These are phyloP conservation scores for Monilinia fructigena DNA, from an alignment of 2,329 filamentous ascomycete genomes.

Conservation along the genomic window DNA sequence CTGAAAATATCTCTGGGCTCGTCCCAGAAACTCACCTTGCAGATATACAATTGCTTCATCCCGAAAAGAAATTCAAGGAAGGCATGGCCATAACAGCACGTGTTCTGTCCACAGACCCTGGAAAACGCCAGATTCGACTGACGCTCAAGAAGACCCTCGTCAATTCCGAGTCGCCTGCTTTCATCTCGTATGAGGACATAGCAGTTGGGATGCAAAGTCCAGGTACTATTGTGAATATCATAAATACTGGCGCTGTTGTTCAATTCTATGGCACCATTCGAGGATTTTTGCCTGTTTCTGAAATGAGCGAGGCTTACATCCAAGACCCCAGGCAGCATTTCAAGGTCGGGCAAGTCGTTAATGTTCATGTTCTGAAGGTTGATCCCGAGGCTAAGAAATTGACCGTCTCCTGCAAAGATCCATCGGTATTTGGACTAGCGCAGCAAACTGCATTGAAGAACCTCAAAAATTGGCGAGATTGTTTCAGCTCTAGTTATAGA, in stretches of 20 bases:
- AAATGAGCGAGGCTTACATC: conserved; percentile 98
- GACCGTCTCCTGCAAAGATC: conserved; percentile 90
- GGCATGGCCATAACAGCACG: conserved; percentile 81
- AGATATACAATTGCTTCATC: conserved; percentile 83
- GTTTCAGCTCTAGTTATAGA: conserved; percentile 79
- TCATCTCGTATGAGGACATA: conserved; percentile 75
- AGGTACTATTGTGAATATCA: conserved; percentile 82
- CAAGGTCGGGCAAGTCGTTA: conserved; percentile 84
- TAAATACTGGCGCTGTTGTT: conserved; percentile 77
- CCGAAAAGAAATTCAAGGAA: conserved; percentile 93
- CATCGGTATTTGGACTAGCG: conserved; percentile 69
- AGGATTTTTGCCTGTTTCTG: conserved; percentile 86
- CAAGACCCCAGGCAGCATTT: conserved; percentile 88
- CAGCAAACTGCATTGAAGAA: conserved; percentile 75
- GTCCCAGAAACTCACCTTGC: conserved; percentile 86
- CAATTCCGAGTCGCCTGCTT: conserved; percentile 79
- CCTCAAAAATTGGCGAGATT: conserved; percentile 69
- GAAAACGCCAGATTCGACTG: conserved; percentile 76
- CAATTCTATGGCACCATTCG: conserved; percentile 85
- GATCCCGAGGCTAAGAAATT: conserved; percentile 69
- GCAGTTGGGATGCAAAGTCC: conserved; percentile 73
- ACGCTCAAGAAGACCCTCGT: conserved; percentile 94
- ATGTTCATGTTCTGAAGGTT: conserved; percentile 80
- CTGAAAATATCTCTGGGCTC: conserved; percentile 84
- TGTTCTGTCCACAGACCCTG: conserved; percentile 75